phyloP scores from a whole-genome alignment of 163 green algal genomes.

The Chlorella variabilis region DNA sequence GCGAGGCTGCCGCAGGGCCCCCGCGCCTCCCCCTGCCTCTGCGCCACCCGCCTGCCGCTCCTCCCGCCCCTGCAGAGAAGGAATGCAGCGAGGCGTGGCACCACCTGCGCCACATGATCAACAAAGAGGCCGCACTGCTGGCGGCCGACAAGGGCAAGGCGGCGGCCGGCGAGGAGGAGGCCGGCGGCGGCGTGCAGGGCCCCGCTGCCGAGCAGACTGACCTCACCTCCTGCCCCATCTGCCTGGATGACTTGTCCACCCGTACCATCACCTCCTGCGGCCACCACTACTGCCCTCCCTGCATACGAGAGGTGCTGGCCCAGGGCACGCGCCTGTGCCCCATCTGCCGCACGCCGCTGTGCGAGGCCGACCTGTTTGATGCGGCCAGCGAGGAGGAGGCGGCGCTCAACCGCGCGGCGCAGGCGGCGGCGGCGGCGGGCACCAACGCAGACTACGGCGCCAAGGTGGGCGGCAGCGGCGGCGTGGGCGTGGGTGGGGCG shows the following conservation, averaged over 20 bases:
- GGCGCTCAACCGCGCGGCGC: neutral
- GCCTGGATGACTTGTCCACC: conserved; percentile 55
- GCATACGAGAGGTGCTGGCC: conserved; percentile 66
- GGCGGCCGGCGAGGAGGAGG: neutral
- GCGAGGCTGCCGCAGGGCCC: too few relatives aligned
- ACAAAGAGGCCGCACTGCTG: conserved; percentile 37
- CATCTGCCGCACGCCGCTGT: conserved; percentile 53
- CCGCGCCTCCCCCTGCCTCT: too few relatives aligned
- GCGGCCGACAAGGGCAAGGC: conserved; percentile 39
- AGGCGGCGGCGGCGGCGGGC: conserved; percentile 12
- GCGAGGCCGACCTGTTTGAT: conserved; percentile 58
- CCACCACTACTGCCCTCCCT: conserved; percentile 60
- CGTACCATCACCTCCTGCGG: conserved; percentile 63
- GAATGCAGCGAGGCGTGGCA: conserved; percentile 40
- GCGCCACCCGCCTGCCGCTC: too few relatives aligned
- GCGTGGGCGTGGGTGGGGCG: neutral
- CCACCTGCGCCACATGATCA: conserved; percentile 42
- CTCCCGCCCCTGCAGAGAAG: conserved; percentile 20
- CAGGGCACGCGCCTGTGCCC: conserved; percentile 52
- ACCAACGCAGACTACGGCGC: conserved; percentile 55
- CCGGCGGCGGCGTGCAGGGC: neutral
- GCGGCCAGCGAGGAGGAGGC: conserved; percentile 59
- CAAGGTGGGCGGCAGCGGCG: conserved; percentile 49
- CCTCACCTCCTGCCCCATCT: conserved; percentile 65
- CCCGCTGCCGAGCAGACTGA: conserved; percentile 25